These are phyloP conservation scores for Lentinula raphanica DNA, from an alignment of 768 basidiomycete species.

Conservation along the genomic window DNA sequence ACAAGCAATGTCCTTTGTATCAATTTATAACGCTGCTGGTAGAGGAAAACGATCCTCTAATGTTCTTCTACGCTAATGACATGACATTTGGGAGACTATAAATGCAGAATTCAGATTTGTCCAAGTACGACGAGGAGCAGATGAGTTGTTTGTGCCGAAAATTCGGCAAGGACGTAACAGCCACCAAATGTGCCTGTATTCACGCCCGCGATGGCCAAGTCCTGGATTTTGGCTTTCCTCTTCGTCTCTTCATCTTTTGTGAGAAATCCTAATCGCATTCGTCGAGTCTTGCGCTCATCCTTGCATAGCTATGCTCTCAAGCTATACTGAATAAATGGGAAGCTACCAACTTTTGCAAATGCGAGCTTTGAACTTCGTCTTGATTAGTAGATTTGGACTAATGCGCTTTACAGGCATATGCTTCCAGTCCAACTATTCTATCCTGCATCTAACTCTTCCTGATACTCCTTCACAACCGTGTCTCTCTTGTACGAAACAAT, in stretches of 20 bases:
- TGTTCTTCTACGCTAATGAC: conserved; percentile 5
- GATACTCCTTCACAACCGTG: conserved; percentile 88
- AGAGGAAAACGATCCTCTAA: background rate
- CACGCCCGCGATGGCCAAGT: background rate
- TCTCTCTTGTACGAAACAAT: conserved; percentile 89
- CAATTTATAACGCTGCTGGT: background rate
- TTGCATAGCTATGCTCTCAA: conserved; percentile 30
- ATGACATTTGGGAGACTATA: background rate
- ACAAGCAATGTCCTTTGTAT: conserved; percentile 2
- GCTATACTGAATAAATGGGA: conserved; percentile 72
- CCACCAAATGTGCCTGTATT: background rate
- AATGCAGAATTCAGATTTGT: no score
- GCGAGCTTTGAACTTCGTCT: conserved; percentile 23
- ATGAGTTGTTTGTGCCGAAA: background rate
- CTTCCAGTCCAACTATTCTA: conserved; percentile 82
- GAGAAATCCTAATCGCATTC: conserved; percentile 7
- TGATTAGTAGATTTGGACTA: conserved; percentile 7
- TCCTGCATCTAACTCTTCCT: conserved; percentile 73
- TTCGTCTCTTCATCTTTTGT: conserved; percentile 8
- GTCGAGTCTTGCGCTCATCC: conserved; percentile 4
- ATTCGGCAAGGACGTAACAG: background rate
- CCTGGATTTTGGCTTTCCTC: background rate
- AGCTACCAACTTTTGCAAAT: conserved; percentile 89
- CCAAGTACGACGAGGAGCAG: background rate
- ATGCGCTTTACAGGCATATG: conserved; percentile 66